These are phyloP conservation scores for Apostasia shenzhenica DNA, from an alignment of 106 monocot species.

Conservation along the genomic window DNA sequence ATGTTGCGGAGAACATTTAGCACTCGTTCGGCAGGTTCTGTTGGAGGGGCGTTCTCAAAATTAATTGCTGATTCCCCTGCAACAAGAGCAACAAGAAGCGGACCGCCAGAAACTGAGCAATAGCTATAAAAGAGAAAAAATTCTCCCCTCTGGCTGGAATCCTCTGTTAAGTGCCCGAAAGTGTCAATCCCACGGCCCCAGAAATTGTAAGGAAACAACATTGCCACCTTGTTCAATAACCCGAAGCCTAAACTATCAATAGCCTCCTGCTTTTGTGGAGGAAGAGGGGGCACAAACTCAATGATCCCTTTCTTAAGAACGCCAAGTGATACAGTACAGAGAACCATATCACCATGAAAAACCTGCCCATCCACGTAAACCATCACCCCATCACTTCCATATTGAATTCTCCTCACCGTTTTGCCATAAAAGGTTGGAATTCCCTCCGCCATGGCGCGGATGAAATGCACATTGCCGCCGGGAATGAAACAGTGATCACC, in stretches of 20 bases:
- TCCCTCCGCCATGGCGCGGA: constrained; percentile 65
- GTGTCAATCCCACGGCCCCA: constrained; percentile 92
- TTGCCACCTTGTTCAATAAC: constrained; percentile 82
- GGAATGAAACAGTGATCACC: constrained; percentile 99
- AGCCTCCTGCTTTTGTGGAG: constrained; percentile 66
- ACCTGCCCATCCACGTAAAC: constrained; percentile 59
- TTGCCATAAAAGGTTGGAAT: constrained; percentile 70
- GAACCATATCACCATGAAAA: constrained; percentile 71
- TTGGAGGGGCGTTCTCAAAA: constrained; percentile 61
- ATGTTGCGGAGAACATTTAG: constrained; percentile 55
- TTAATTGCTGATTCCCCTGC: constrained; percentile 88
- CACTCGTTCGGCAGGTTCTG: constrained; percentile 47
- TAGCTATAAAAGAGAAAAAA: constrained; percentile 98
- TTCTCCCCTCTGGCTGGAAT: constrained; percentile 63
- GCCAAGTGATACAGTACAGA: constrained; percentile 92
- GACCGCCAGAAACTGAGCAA: constrained; percentile 89
- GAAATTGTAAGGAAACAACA: constrained; percentile 85
- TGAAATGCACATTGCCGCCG: constrained; percentile 74
- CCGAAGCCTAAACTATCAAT: constrained; percentile 84
- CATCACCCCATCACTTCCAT: constrained; percentile 82
- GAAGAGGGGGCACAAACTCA: constrained; percentile 69
- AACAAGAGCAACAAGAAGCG: constrained; percentile 81
- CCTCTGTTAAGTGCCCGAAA: constrained; percentile 78
- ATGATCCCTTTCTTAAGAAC: constrained; percentile 82
- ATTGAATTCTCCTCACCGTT: constrained; percentile 59